Conservation (phyloP, 257 asterid species). For the Nicotiana tomentosiformis region DNA sequence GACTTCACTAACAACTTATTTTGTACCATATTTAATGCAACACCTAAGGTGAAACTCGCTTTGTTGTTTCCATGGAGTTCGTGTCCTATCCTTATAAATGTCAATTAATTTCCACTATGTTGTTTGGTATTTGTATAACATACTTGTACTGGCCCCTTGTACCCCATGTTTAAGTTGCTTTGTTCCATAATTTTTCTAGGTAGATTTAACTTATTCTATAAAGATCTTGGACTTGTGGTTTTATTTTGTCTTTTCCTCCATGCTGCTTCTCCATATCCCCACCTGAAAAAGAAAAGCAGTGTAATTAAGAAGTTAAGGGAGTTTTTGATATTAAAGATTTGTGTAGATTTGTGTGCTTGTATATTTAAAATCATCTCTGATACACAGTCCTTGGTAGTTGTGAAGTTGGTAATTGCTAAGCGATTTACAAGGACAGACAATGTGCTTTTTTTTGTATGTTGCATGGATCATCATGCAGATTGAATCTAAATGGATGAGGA, state of each 20-base stretch:
- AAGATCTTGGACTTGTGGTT: background rate
- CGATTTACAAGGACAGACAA: background rate
- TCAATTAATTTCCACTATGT: background rate
- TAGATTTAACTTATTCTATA: background rate
- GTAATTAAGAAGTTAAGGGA: background rate
- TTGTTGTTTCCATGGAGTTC: background rate
- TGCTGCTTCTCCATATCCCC: background rate
- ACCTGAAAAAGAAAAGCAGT: background rate
- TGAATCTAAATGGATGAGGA: background rate
- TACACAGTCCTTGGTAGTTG: background rate
- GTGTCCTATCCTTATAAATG: background rate
- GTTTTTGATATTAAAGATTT: background rate
- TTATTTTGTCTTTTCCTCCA: background rate
- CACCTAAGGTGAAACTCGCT: background rate
- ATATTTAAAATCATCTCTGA: background rate
- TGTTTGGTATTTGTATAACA: background rate
- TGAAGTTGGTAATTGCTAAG: background rate
- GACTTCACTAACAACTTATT: conserved; percentile 14
- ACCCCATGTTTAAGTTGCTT: background rate
- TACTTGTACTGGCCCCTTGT: background rate
- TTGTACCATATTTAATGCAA: conserved; percentile 6
- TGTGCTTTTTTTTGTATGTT: background rate
- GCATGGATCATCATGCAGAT: background rate
- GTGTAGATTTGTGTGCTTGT: background rate
- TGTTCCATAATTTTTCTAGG: background rate